Conservation (phyloP, 2,329 filamentous ascomycete genomes). For the Colletotrichum sp. region DNA sequence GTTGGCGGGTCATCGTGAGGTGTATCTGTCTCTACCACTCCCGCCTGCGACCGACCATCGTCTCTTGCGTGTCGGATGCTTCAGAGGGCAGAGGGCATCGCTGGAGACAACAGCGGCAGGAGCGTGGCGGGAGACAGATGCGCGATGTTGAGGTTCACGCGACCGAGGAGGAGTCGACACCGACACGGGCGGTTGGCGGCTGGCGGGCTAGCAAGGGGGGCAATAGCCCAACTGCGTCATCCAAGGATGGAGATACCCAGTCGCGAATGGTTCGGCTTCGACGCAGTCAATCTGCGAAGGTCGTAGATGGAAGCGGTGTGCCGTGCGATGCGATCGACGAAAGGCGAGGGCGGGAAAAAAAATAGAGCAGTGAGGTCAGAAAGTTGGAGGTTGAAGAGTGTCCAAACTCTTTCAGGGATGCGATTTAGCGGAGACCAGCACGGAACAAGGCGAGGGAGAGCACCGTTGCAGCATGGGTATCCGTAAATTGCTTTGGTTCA, state of each 20-base stretch:
- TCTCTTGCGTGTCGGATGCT: slow-evolving; percentile 44
- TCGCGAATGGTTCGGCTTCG: slow-evolving; percentile 1
- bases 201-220: not conserved
- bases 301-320: not conserved
- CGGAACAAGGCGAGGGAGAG: slow-evolving; percentile 17
- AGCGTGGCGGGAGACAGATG: slow-evolving; percentile 19
- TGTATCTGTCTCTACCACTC: slow-evolving; percentile 55
- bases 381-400: slow-evolving; percentile 24
- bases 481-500: not conserved
- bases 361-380: slow-evolving; percentile 21
- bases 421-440: slow-evolving; percentile 23
- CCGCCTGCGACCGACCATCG: slow-evolving; percentile 62
- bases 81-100: slow-evolving; percentile 6
- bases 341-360: slow-evolving; percentile 5
- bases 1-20: slow-evolving; percentile 78
- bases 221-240: slow-evolving; percentile 14
- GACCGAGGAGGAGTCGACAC: slow-evolving; percentile 33
- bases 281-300: not conserved
- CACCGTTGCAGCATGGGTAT: slow-evolving; percentile 9
- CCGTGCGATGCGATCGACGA: slow-evolving; percentile 19
- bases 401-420: slow-evolving; percentile 23
- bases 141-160: slow-evolving; percentile 42
- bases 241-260: not conserved
- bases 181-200: slow-evolving; percentile 4
- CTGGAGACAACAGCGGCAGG: not conserved